Conservation (phyloP, 257 asterid genomes). For the Nicotiana sylvestris region DNA sequence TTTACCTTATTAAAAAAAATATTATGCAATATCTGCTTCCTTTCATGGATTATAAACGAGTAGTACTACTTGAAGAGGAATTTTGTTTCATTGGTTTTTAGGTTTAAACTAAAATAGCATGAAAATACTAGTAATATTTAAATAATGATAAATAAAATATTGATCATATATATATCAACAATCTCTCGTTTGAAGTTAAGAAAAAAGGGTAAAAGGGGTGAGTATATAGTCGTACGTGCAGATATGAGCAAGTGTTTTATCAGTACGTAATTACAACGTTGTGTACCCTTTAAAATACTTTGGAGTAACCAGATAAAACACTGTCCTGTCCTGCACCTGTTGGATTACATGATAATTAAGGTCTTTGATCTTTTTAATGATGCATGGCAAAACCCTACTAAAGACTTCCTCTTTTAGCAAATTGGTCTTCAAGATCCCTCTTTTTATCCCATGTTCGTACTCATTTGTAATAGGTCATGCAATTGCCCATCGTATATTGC, state of each 20-base stretch:
- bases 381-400: background rate
- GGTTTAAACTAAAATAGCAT: background rate
- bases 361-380: background rate
- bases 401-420: background rate
- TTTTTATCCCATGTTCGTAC: too few relatives aligned
- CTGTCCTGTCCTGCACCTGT: background rate
- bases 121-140: background rate
- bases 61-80: background rate
- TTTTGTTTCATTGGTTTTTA: too few relatives aligned
- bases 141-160: too few relatives aligned
- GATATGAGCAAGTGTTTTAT: background rate
- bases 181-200: too few relatives aligned
- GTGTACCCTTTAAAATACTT: background rate
- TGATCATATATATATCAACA: too few relatives aligned
- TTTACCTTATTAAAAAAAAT: background rate
- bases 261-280: background rate
- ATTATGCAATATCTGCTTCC: background rate
- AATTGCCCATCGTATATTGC: too few relatives aligned
- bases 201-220: too few relatives aligned
- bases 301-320: background rate
- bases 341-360: too few relatives aligned
- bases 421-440: too few relatives aligned
- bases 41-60: too few relatives aligned
- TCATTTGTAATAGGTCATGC: too few relatives aligned
- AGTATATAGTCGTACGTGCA: background rate